These are phyloP conservation scores for Candida krabiensis DNA, from an alignment of 805 yeast species.

Conservation along the genomic window DNA sequence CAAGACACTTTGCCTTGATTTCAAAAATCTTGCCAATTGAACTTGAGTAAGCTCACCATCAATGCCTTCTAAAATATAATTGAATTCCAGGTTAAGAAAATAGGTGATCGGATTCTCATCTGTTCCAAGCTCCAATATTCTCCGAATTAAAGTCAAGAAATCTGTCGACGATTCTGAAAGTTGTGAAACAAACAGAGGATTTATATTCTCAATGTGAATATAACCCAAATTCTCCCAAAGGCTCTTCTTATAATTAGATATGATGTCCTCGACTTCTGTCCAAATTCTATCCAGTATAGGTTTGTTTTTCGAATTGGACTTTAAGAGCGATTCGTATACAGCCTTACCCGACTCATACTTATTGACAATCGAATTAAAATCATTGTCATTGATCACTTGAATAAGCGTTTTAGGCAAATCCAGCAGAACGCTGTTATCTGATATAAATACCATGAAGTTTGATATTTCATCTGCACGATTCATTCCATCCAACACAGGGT, in stretches of 20 bases:
- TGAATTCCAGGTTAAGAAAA: constrained; percentile 57
- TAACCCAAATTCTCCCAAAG: constrained; percentile 51
- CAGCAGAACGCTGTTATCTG: constrained; percentile 52
- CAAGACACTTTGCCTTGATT: constrained; percentile 40
- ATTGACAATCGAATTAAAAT: constrained; percentile 56
- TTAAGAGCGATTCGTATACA: constrained; percentile 11
- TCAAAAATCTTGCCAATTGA: constrained; percentile 39
- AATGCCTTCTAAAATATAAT: constrained; percentile 38
- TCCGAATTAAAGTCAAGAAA: constrained; percentile 47
- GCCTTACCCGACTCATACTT: constrained; percentile 54
- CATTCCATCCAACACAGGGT: constrained; percentile 57
- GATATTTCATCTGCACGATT: constrained; percentile 48
- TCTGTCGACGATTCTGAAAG: constrained; percentile 14
- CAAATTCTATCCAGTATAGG: constrained; percentile 51
- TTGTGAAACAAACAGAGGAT: constrained; percentile 16
- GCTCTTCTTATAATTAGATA: constrained; percentile 52
- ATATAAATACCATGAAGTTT: constrained; percentile 50
- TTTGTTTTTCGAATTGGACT: constrained; percentile 14
- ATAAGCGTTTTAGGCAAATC: constrained; percentile 55
- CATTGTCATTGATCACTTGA: constrained; percentile 43
- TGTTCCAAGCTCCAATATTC: constrained; percentile 61
- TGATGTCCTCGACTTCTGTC: constrained; percentile 52
- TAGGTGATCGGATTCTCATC: constrained; percentile 61
- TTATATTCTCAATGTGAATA: constrained; percentile 31
- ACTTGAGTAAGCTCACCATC: constrained; percentile 41